Percentiles rank a stretch among this genome's conserved stretches.
Conservation (phyloP, 306 rosid species). For the Acmispon strigosus region DNA sequence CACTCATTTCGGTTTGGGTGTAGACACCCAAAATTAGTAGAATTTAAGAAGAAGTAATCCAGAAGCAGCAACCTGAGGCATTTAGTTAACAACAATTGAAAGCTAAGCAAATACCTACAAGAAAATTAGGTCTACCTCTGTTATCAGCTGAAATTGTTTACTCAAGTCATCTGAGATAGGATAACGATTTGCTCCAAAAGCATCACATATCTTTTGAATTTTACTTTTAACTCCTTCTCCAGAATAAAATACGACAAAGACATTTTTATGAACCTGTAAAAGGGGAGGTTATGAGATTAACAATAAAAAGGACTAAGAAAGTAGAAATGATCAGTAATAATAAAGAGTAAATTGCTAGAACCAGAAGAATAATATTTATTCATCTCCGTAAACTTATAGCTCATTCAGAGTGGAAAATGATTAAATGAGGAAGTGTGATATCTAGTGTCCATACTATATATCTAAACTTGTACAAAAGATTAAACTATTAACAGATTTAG, state of each 20-base stretch:
- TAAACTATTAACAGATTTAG: constrained; percentile 10
- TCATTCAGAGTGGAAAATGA: not conserved
- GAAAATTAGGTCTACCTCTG: constrained; percentile 43
- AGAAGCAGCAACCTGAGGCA: constrained; percentile 5
- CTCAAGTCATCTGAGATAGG: constrained; percentile 64
- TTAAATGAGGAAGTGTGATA: not conserved
- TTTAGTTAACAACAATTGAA: constrained; percentile 2
- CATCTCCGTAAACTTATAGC: no score
- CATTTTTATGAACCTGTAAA: constrained; percentile 75
- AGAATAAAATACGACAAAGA: constrained; percentile 72
- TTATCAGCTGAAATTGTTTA: constrained; percentile 58
- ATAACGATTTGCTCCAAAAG: constrained; percentile 84
- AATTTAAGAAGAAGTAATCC: not conserved
- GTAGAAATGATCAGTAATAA: not conserved
- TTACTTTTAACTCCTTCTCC: constrained; percentile 76
- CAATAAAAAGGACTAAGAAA: constrained; percentile 7
- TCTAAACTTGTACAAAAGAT: not conserved
- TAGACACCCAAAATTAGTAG: not conserved
- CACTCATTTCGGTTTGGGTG: no score
- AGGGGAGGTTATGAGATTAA: constrained; percentile 8
- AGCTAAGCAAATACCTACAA: not conserved
- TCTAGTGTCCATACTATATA: not conserved
- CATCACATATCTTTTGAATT: constrained; percentile 74
- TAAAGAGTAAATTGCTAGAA: not conserved
- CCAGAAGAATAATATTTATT: not conserved